phyloP scores from a whole-genome alignment of 2,329 filamentous ascomycete genomes.

The Monosporascus sp. region DNA sequence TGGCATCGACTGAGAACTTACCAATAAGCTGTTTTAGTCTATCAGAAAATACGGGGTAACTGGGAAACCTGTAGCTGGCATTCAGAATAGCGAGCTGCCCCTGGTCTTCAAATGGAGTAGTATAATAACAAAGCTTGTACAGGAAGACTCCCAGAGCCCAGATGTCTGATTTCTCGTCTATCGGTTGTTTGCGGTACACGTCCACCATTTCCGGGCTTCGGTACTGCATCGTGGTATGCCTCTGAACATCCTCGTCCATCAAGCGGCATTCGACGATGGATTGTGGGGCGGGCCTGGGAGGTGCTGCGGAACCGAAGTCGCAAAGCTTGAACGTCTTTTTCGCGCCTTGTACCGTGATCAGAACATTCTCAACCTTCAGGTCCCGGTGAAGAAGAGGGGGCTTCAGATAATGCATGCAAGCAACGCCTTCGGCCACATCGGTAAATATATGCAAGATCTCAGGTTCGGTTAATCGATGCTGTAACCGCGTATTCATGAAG shows the following conservation, averaged over 20 bases:
- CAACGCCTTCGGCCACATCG: constrained; percentile 91
- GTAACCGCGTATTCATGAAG: constrained; percentile 98
- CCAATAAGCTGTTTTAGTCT: constrained; percentile 85
- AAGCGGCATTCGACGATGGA: constrained; percentile 83
- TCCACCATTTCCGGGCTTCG: constrained; percentile 98
- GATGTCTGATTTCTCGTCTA: constrained; percentile 98
- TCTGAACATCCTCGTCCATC: constrained; percentile 95
- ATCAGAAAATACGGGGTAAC: constrained; percentile 84
- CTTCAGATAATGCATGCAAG: constrained; percentile 98
- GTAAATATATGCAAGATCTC: constrained; percentile 97
- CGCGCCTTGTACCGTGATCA: constrained; percentile 68
- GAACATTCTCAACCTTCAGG: constrained; percentile 95
- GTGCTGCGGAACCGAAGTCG: constrained; percentile 91
- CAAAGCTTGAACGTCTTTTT: constrained; percentile 86
- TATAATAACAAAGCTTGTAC: constrained; percentile 99
- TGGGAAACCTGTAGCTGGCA: constrained; percentile 87
- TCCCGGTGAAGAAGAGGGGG: constrained; percentile 89
- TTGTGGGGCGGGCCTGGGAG: constrained; percentile 76
- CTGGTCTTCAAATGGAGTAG: constrained; percentile 95
- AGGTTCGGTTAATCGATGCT: constrained; percentile 93
- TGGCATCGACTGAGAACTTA: constrained; percentile 35
- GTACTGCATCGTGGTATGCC: constrained; percentile 95
- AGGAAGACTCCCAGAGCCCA: constrained; percentile 93
- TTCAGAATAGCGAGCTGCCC: constrained; percentile 97
- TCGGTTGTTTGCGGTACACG: constrained; percentile 91